Conservation (phyloP, 768 basidiomycete species). For the Roridomyces roridus region DNA sequence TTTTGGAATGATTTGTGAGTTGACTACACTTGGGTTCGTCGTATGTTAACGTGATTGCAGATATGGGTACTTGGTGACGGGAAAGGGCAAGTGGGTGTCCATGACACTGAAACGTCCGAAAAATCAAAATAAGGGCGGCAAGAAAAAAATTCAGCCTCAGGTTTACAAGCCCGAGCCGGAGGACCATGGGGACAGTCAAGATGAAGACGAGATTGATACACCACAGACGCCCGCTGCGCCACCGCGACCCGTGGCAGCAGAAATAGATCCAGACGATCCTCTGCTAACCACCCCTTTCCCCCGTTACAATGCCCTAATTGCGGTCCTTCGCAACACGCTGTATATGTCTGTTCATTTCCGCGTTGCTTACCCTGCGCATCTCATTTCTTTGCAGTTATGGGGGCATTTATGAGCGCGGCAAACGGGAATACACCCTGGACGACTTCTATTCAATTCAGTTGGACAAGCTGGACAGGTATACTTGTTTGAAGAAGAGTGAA, state of each 20-base stretch:
- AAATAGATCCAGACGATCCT: conserved; percentile 69
- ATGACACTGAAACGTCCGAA: conserved; percentile 81
- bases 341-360: conserved; percentile 67
- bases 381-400: conserved; percentile 64
- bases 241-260: conserved; percentile 28
- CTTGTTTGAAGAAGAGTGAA: conserved; percentile 73
- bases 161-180: conserved; percentile 12
- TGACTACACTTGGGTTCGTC: neutral
- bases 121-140: conserved; percentile 50
- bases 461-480: conserved; percentile 83
- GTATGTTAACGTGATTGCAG: conserved; percentile 42
- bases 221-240: too few relatives aligned
- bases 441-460: conserved; percentile 84
- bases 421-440: conserved; percentile 87
- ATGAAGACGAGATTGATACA: conserved; percentile 22
- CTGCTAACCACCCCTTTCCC: conserved; percentile 66
- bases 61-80: conserved; percentile 77
- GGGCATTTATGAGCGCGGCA: conserved; percentile 84
- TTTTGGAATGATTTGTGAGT: conserved; percentile 89
- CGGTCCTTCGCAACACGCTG: conserved; percentile 81
- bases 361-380: neutral
- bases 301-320: conserved; percentile 89
- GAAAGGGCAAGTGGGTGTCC: conserved; percentile 80
- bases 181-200: conserved; percentile 12
- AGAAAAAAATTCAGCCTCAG: conserved; percentile 43